Conservation (phyloP, 163 green algal species). For the Scenedesmus sp. region DNA sequence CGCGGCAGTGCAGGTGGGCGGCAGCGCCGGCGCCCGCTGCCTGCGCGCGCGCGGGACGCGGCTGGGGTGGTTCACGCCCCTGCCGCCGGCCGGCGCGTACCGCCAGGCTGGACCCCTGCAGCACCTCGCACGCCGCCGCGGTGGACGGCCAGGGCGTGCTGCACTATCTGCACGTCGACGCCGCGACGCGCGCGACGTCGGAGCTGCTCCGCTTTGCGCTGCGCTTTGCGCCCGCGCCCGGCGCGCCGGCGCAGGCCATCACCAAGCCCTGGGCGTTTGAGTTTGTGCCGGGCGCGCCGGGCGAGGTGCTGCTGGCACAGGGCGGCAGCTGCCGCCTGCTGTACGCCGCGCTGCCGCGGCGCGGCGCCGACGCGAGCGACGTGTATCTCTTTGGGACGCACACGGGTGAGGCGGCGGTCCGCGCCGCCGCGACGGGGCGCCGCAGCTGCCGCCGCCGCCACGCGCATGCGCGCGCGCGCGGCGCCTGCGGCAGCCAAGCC, state of each 20-base stretch:
- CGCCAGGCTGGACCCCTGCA: conserved; percentile 41
- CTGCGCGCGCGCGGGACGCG: no score
- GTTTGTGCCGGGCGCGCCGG: conserved; percentile 40
- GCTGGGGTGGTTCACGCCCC: no score
- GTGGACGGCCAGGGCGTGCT: conserved; percentile 28
- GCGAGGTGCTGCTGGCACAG: conserved; percentile 38
- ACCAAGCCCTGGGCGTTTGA: conserved; percentile 37
- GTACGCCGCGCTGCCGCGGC: conserved; percentile 22
- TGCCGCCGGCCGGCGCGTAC: no score
- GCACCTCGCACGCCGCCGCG: conserved; percentile 16
- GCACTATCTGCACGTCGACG: conserved; percentile 38
- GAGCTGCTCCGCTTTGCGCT: conserved; percentile 30
- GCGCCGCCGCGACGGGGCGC: neutral
- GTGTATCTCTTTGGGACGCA: conserved; percentile 40
- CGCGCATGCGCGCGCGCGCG: neutral
- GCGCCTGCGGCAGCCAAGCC: neutral
- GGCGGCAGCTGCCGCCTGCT: conserved; percentile 28
- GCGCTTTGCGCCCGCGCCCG: neutral
- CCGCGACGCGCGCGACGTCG: neutral
- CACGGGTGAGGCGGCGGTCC: conserved; percentile 1
- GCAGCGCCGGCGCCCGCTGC: no score
- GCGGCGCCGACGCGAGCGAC: neutral
- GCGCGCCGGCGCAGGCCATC: conserved; percentile 1
- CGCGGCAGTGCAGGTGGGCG: no score
- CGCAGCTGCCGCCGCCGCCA: no score